Evolutionary conservation across 116 monocot species (phyloP).

Genomic region (Phalaenopsis hybrid): DNA sequence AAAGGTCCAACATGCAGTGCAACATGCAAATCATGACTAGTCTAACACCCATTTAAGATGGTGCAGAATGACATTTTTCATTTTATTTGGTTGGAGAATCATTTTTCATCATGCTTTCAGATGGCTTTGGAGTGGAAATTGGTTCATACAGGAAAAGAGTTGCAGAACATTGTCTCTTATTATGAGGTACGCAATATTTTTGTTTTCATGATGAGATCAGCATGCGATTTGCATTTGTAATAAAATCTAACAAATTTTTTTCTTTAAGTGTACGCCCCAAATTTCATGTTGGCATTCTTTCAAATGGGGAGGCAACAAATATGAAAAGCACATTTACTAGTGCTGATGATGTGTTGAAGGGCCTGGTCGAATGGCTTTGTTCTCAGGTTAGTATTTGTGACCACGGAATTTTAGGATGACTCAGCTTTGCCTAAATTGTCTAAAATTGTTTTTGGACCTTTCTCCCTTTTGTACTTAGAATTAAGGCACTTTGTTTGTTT

Average conservation of each 20-base stretch:
- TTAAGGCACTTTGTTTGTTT: background rate
- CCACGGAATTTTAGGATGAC: background rate
- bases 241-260: background rate
- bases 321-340: slow-evolving; percentile 47
- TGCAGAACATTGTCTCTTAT: slow-evolving; percentile 80
- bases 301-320: slow-evolving; percentile 70
- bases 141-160: slow-evolving; percentile 98
- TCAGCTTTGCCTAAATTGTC: background rate
- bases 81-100: slow-evolving; percentile 7
- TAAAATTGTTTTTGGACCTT: background rate
- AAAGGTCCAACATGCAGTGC: no score
- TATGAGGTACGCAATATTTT: slow-evolving; percentile 55
- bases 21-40: no score
- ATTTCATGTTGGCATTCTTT: slow-evolving; percentile 23
- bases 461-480: background rate
- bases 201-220: background rate
- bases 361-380: slow-evolving; percentile 84
- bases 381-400: slow-evolving; percentile 58
- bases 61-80: background rate
- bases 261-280: slow-evolving; percentile 62
- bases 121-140: slow-evolving; percentile 73
- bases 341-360: slow-evolving; percentile 73
- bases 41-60: no score
- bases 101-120: slow-evolving; percentile 35
- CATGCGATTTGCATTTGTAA: background rate